Conservation (phyloP, 2,329 filamentous ascomycete genomes). For the Arthrobotrys megalospora region DNA sequence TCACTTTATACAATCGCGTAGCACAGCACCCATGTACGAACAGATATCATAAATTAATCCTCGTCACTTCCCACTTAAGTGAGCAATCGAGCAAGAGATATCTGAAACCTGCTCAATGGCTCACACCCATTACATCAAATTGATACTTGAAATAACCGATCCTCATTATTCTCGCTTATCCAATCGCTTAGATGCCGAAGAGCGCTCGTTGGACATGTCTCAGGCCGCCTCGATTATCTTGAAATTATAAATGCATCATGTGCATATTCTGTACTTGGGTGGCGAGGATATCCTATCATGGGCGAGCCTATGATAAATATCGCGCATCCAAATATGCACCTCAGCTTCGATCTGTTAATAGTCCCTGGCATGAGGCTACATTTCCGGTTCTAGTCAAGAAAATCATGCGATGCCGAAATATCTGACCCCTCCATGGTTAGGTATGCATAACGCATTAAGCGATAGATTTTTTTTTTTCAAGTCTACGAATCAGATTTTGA, state of each 20-base stretch:
- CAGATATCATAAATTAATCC: constrained; percentile 6
- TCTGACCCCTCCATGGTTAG: neutral
- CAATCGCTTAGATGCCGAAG: constrained; percentile 25
- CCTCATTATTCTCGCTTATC: constrained; percentile 12
- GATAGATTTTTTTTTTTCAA: neutral
- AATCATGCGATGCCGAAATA: constrained; percentile 12
- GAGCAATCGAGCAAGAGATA: neutral
- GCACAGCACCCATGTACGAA: too few relatives aligned
- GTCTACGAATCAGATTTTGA: constrained; percentile 12
- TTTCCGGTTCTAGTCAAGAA: neutral
- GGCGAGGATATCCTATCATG: constrained; percentile 13
- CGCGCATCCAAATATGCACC: constrained; percentile 22
- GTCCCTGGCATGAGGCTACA: constrained; percentile 23
- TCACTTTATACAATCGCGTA: too few relatives aligned
- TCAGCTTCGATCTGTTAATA: constrained; percentile 5
- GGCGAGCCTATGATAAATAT: constrained; percentile 15
- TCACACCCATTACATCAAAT: neutral
- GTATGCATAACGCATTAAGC: constrained; percentile 1
- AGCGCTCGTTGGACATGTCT: constrained; percentile 20
- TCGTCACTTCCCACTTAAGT: neutral
- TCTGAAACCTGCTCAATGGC: constrained; percentile 14
- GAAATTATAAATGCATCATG: constrained; percentile 33
- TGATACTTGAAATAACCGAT: neutral
- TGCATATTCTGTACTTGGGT: neutral
- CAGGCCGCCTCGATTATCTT: constrained; percentile 26